A percentile compares a stretch with the other conserved stretches of the same genome.
Evolutionary conservation across 805 yeast species (phyloP).

Genomic region (Dipodascus albidus): DNA sequence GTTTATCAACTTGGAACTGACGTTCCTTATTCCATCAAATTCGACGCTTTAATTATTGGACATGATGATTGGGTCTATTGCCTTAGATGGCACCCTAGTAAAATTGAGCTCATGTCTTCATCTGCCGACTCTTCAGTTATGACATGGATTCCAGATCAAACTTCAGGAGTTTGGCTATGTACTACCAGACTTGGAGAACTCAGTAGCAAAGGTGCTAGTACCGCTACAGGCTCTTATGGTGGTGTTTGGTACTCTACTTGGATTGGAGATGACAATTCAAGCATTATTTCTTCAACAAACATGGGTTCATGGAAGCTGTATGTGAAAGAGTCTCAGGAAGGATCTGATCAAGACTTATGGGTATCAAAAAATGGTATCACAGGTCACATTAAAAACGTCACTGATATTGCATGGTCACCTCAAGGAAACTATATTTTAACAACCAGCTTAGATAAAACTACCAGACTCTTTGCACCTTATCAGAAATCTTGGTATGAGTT

Average conservation of each 20-base stretch:
- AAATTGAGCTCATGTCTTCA: slow-evolving; percentile 58
- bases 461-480: slow-evolving; percentile 72
- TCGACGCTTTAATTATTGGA: slow-evolving; percentile 92
- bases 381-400: slow-evolving; percentile 65
- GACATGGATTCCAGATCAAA: slow-evolving; percentile 83
- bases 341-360: slow-evolving; percentile 19
- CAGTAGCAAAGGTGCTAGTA: slow-evolving; percentile 91
- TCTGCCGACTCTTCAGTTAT: slow-evolving; percentile 90
- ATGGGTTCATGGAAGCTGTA: slow-evolving; percentile 90
- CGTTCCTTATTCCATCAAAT: slow-evolving; percentile 42
- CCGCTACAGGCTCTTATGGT: slow-evolving; percentile 92
- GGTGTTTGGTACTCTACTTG: slow-evolving; percentile 64
- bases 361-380: slow-evolving; percentile 41
- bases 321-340: slow-evolving; percentile 26
- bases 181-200: slow-evolving; percentile 77
- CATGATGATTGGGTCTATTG: slow-evolving; percentile 97
- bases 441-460: slow-evolving; percentile 89
- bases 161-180: slow-evolving; percentile 86
- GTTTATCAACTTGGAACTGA: slow-evolving; percentile 7
- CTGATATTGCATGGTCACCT: slow-evolving; percentile 62
- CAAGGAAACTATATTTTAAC: slow-evolving; percentile 56
- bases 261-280: slow-evolving; percentile 35
- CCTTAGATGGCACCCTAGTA: slow-evolving; percentile 65
- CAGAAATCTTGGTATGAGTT: slow-evolving; percentile 71
- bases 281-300: slow-evolving; percentile 67